Conservation (phyloP, 306 rosid species). For the Cicer judaicum region DNA sequence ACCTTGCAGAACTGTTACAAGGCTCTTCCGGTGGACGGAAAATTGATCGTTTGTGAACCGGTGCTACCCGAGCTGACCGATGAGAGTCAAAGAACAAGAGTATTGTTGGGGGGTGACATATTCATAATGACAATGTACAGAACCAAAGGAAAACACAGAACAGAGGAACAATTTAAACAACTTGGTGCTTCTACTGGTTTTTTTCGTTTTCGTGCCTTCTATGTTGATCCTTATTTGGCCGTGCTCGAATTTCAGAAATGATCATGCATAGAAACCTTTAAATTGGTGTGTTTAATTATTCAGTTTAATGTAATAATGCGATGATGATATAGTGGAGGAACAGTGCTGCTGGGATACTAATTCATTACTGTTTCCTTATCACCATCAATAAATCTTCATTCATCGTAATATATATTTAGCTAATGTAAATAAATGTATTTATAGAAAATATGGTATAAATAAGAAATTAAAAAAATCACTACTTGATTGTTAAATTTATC, state of each 20-base stretch:
- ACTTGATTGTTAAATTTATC: no score
- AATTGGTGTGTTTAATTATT: neutral
- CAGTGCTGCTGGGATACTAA: neutral
- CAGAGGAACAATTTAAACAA: constrained; percentile 57
- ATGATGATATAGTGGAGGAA: neutral
- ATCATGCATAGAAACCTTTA: neutral
- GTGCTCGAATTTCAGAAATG: constrained; percentile 76
- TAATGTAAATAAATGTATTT: no score
- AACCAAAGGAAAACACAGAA: constrained; percentile 75
- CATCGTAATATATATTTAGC: neutral
- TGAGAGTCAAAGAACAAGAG: constrained; percentile 65
- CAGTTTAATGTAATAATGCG: neutral
- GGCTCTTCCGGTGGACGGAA: constrained; percentile 72
- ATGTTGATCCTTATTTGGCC: constrained; percentile 58
- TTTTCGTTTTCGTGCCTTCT: constrained; percentile 52
- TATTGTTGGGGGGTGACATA: constrained; percentile 66
- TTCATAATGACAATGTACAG: constrained; percentile 73
- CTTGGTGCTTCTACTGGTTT: constrained; percentile 66
- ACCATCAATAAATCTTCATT: neutral
- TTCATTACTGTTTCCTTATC: neutral
- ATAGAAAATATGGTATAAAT: no score
- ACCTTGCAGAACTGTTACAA: constrained; percentile 63
- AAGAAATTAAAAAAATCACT: no score
- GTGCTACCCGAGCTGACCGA: constrained; percentile 65
- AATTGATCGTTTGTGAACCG: constrained; percentile 77